phyloP scores from a whole-genome alignment of 495 filamentous ascomycete species.

The Neurospora intermedia region DNA sequence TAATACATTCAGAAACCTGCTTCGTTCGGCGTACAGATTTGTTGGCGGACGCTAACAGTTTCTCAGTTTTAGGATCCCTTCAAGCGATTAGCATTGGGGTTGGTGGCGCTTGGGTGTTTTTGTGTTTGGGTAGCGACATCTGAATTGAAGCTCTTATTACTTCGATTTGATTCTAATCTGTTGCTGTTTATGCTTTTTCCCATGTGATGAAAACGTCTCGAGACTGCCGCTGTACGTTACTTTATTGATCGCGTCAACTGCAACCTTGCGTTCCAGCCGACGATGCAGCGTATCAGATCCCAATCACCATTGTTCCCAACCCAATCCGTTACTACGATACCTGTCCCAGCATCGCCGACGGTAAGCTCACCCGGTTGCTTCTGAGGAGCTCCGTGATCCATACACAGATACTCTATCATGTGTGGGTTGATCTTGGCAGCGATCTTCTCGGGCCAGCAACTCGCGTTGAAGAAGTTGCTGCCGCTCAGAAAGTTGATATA shows the following conservation, averaged over 20 bases:
- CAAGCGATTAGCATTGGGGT: not conserved
- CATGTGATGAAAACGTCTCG: not conserved
- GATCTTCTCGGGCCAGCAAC: slow-evolving; percentile 89
- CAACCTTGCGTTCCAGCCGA: slow-evolving; percentile 81
- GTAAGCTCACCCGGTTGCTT: slow-evolving; percentile 31
- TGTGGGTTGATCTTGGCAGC: slow-evolving; percentile 89
- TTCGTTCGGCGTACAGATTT: slow-evolving; percentile 18
- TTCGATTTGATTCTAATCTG: not conserved
- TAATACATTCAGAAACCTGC: slow-evolving; percentile 7
- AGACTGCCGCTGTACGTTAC: not conserved
- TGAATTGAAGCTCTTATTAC: not conserved
- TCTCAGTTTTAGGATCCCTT: slow-evolving; percentile 2
- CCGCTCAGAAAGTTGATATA: slow-evolving; percentile 86
- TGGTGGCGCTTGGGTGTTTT: not conserved
- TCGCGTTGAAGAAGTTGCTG: slow-evolving; percentile 84
- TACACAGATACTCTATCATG: slow-evolving; percentile 67
- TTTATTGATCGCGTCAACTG: slow-evolving; percentile 30
- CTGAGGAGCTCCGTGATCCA: slow-evolving; percentile 45
- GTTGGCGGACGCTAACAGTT: not conserved
- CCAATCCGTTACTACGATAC: slow-evolving; percentile 89
- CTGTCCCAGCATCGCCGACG: slow-evolving; percentile 71
- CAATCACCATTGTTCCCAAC: slow-evolving; percentile 84
- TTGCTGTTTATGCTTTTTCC: not conserved
- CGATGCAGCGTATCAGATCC: slow-evolving; percentile 81
- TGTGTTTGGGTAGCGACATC: not conserved